Conservation (phyloP, 495 filamentous ascomycete species). For the Neurospora tetrasperma region DNA sequence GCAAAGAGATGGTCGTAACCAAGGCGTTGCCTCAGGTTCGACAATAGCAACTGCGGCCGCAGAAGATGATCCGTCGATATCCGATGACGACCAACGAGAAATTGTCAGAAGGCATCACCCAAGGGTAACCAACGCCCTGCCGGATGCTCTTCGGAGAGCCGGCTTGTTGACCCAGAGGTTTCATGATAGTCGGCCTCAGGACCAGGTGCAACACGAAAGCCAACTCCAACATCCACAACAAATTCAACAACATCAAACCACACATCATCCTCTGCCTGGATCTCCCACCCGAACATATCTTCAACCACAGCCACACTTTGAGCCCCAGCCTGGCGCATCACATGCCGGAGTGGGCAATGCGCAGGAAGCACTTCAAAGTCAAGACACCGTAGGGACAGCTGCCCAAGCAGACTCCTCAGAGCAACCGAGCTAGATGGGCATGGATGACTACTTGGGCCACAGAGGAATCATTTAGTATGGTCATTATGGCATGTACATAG, state of each 20-base stretch:
- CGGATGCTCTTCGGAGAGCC: not conserved
- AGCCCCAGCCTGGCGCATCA: not conserved
- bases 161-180: not conserved
- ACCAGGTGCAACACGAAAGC: not conserved
- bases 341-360: not conserved
- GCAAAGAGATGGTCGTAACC: not conserved
- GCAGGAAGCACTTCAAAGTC: not conserved
- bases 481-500: not conserved
- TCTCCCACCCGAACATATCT: not conserved
- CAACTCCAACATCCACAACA: not conserved
- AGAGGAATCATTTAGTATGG: not conserved
- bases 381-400: not conserved
- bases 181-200: not conserved
- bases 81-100: not conserved
- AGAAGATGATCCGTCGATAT: not conserved
- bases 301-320: not conserved
- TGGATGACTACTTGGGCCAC: not conserved
- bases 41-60: not conserved
- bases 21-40: not conserved
- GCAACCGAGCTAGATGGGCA: not conserved
- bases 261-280: not conserved
- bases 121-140: not conserved
- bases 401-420: not conserved
- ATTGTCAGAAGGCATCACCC: not conserved
- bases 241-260: not conserved